Conservation (phyloP, 2,329 filamentous ascomycete genomes). For the Aspergillus awamori region DNA sequence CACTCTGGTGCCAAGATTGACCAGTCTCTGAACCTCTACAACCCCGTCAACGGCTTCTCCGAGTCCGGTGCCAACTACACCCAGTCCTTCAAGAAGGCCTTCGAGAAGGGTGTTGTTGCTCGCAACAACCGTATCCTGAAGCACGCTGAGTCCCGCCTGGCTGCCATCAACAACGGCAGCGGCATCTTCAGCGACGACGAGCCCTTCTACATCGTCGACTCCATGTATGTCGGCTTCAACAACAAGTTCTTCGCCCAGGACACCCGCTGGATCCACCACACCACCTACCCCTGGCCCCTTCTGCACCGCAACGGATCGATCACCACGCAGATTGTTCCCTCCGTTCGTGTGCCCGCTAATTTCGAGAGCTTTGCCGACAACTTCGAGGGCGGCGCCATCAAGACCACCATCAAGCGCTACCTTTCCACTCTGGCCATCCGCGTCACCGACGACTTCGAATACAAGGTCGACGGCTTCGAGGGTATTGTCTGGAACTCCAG, state of each 20-base stretch:
- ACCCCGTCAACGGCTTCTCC: conserved; percentile 1
- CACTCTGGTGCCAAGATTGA: neutral
- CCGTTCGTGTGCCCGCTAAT: neutral
- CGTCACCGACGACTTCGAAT: neutral
- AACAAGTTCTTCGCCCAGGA: conserved; percentile 5
- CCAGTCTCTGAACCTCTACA: neutral
- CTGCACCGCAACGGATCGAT: conserved; percentile 1
- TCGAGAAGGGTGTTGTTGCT: neutral
- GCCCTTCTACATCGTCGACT: neutral
- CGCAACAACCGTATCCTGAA: neutral
- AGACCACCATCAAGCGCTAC: neutral
- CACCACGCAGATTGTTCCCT: conserved; percentile 1
- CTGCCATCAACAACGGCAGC: neutral
- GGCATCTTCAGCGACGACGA: conserved; percentile 4
- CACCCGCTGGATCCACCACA: neutral
- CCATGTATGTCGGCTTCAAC: conserved; percentile 6
- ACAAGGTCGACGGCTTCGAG: neutral
- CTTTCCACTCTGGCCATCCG: neutral
- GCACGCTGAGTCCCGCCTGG: neutral
- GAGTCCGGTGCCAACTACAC: conserved; percentile 2
- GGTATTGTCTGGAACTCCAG: conserved; percentile 3
- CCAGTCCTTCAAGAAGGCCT: neutral
- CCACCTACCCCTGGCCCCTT: neutral
- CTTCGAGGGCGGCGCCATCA: neutral
- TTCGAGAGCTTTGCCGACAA: neutral